Evolutionary conservation across 129 eudicot genomes (phyloP).

Genomic region (Heracleum sosnowskyi): DNA sequence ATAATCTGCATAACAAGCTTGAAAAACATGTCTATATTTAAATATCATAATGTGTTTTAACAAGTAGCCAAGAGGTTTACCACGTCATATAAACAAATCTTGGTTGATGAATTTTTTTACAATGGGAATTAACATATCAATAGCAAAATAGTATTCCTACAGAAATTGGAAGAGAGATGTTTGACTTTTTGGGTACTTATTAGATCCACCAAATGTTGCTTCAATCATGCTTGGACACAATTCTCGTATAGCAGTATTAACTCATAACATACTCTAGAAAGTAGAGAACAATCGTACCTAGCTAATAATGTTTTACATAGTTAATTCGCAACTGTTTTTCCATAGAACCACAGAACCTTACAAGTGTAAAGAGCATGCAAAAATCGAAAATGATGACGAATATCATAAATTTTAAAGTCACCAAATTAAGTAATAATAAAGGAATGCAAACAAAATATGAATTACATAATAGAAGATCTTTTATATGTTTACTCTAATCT

Average conservation of each 20-base stretch:
- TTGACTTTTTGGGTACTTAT: background rate
- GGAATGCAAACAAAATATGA: background rate
- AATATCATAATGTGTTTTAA: background rate
- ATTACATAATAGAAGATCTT: background rate
- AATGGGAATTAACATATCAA: background rate
- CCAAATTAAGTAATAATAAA: background rate
- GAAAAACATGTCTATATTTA: background rate
- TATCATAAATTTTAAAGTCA: background rate
- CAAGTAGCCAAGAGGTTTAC: background rate
- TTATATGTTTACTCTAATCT: background rate
- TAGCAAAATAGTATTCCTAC: background rate
- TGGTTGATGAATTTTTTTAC: background rate
- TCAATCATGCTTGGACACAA: background rate
- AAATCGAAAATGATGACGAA: background rate
- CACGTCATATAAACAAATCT: background rate
- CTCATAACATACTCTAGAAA: background rate
- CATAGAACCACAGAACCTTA: background rate
- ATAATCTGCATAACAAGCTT: background rate
- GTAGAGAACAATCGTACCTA: background rate
- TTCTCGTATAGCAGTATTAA: background rate
- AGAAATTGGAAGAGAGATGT: background rate
- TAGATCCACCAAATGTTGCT: background rate
- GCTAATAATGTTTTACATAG: too few species aligned
- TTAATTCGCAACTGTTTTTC: background rate
- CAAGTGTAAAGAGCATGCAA: background rate